A percentile compares a stretch with the other conserved stretches of the same genome.
phyloP scores from a whole-genome alignment of 2,329 filamentous ascomycete genomes.

The Paramyrothecium roridum region DNA sequence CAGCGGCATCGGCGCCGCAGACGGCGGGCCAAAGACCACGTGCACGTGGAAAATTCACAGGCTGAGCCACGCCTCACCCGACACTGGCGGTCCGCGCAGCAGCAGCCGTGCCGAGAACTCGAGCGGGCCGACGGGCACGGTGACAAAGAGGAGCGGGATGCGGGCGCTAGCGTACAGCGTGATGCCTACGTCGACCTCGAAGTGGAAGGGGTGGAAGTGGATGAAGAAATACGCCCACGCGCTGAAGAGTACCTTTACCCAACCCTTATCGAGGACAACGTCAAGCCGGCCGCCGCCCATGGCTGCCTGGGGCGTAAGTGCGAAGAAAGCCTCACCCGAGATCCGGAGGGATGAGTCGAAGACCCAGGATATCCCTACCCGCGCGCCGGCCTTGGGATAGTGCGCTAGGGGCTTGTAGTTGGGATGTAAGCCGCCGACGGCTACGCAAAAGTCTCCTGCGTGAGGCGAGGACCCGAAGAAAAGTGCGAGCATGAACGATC shows the following conservation, averaged over 20 bases:
- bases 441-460: neutral
- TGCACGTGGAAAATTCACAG: no score
- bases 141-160: neutral
- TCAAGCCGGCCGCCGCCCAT: conserved; percentile 14
- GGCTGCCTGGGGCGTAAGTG: conserved; percentile 18
- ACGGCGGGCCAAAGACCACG: neutral
- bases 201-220: neutral
- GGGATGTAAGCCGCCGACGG: neutral
- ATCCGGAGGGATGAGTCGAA: conserved; percentile 5
- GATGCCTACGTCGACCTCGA: neutral
- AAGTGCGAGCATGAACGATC: neutral
- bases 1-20: no score
- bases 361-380: neutral
- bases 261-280: neutral
- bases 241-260: neutral
- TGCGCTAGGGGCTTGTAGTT: neutral
- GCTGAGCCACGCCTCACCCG: neutral
- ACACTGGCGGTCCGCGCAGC: neutral
- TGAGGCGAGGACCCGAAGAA: neutral
- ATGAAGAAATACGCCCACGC: neutral
- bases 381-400: neutral
- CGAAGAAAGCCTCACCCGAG: conserved; percentile 11
- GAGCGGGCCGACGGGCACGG: neutral
- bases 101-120: neutral
- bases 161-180: neutral